Evolutionary conservation across 2,329 filamentous ascomycete genomes (phyloP).

Genomic region (Penicillium nordicum): DNA sequence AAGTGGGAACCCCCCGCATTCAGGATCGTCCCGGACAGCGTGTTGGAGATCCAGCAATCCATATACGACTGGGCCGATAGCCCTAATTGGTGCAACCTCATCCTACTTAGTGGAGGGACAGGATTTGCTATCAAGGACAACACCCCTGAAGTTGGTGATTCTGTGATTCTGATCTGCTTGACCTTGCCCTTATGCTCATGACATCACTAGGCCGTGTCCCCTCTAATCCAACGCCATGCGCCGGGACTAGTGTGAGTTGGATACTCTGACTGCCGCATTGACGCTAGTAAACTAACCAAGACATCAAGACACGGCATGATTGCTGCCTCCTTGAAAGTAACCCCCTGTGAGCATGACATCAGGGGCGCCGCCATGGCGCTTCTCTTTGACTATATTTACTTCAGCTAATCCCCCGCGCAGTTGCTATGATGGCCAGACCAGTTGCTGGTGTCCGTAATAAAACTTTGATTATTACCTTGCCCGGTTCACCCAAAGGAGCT

Average conservation of each 20-base stretch:
- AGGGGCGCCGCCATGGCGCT: conserved; percentile 5
- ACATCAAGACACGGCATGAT: conserved; percentile 78
- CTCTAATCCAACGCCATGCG: conserved; percentile 78
- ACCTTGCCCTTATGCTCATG: conserved; percentile 14
- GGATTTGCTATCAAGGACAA: conserved; percentile 82
- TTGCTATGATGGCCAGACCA: conserved; percentile 94
- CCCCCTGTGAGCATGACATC: conserved; percentile 67
- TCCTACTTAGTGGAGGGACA: conserved; percentile 88
- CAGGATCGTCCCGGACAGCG: conserved; percentile 75
- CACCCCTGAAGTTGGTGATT: conserved; percentile 72
- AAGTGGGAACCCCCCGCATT: conserved; percentile 69
- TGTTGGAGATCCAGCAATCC: conserved; percentile 68
- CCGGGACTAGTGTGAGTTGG: conserved; percentile 70
- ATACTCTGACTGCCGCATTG: background rate
- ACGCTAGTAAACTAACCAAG: conserved; percentile 17
- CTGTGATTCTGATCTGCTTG: conserved; percentile 18
- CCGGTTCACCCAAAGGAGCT: conserved; percentile 92
- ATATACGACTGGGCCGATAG: conserved; percentile 71
- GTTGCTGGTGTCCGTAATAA: conserved; percentile 82
- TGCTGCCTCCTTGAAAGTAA: conserved; percentile 75
- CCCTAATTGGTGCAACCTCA: conserved; percentile 63
- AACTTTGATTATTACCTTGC: conserved; percentile 81
- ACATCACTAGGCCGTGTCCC: conserved; percentile 63
- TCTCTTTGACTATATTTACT: conserved; percentile 13
- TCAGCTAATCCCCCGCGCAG: conserved; percentile 47